These are phyloP conservation scores for Meripilus lineatus DNA, from an alignment of 1,284 basidiomycete species.

Conservation along the genomic window DNA sequence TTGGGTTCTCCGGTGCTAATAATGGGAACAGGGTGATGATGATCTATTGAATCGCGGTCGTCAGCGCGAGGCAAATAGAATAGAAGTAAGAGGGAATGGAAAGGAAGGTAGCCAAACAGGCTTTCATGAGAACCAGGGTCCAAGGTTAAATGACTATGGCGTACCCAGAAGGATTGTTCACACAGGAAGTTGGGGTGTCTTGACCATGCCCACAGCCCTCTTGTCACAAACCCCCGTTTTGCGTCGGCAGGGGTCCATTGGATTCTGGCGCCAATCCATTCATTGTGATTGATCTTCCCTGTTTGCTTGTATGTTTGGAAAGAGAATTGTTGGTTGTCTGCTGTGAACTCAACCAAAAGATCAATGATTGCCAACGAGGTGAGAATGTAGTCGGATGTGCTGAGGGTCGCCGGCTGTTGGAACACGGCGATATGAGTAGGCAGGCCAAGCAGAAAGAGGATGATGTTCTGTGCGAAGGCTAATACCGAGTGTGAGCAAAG, in stretches of 20 bases:
- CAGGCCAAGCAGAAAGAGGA: conserved; percentile 71
- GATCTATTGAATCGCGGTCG: conserved; percentile 35
- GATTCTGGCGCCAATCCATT: conserved; percentile 64
- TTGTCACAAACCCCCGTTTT: conserved; percentile 80
- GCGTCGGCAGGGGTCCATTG: conserved; percentile 64
- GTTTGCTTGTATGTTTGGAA: conserved; percentile 80
- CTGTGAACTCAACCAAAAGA: conserved; percentile 68
- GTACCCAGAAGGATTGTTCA: conserved; percentile 87
- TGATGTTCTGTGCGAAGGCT: conserved; percentile 74
- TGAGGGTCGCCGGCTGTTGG: conserved; percentile 52
- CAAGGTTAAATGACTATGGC: conserved; percentile 21
- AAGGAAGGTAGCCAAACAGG: too few relatives aligned
- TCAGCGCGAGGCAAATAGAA: neutral
- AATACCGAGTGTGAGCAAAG: neutral
- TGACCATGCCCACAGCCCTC: conserved; percentile 81
- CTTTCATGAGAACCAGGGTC: neutral
- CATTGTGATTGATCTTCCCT: conserved; percentile 36
- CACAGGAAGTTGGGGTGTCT: conserved; percentile 91
- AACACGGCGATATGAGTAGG: conserved; percentile 51
- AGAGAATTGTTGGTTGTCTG: conserved; percentile 89
- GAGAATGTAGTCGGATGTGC: conserved; percentile 63
- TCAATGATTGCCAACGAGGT: conserved; percentile 53
- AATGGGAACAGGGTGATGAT: conserved; percentile 67
- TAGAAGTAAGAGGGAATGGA: conserved; percentile 11
- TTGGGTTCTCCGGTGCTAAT: conserved; percentile 40